These are phyloP conservation scores for Pseudogymnoascus sp. DNA, from an alignment of 2,329 filamentous ascomycete genomes.

Conservation along the genomic window DNA sequence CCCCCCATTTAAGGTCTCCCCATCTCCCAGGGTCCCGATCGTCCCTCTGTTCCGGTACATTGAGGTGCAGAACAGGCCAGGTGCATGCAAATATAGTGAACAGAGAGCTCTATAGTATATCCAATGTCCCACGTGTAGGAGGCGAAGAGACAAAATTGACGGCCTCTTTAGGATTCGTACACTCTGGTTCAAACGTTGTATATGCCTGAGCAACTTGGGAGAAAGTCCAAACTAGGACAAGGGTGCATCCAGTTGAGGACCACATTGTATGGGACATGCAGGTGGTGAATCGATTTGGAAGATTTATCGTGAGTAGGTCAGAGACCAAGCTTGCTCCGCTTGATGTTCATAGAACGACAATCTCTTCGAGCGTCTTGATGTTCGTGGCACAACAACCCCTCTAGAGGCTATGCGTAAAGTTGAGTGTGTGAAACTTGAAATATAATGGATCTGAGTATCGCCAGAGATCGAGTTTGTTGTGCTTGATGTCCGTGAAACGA, in stretches of 20 bases:
- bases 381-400: neutral
- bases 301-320: neutral
- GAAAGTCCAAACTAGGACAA: neutral
- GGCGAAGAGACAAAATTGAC: slow-evolving; percentile 16
- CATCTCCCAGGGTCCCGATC: neutral
- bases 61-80: slow-evolving; percentile 21
- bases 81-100: slow-evolving; percentile 20
- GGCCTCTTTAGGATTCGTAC: slow-evolving; percentile 16
- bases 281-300: neutral
- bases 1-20: neutral
- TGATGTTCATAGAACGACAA: neutral
- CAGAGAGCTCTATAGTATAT: slow-evolving; percentile 21
- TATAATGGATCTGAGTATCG: neutral
- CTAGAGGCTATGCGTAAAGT: neutral
- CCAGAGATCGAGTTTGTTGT: neutral
- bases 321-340: neutral
- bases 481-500: neutral
- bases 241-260: neutral
- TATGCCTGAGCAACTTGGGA: neutral
- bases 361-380: neutral
- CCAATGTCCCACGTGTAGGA: slow-evolving; percentile 17
- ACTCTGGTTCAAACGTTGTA: slow-evolving; percentile 17
- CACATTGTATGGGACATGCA: neutral
- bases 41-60: slow-evolving; percentile 14
- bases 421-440: neutral